These are phyloP conservation scores for Vitis riparia DNA, from an alignment of 164 flowering plant genomes.

Conservation along the genomic window DNA sequence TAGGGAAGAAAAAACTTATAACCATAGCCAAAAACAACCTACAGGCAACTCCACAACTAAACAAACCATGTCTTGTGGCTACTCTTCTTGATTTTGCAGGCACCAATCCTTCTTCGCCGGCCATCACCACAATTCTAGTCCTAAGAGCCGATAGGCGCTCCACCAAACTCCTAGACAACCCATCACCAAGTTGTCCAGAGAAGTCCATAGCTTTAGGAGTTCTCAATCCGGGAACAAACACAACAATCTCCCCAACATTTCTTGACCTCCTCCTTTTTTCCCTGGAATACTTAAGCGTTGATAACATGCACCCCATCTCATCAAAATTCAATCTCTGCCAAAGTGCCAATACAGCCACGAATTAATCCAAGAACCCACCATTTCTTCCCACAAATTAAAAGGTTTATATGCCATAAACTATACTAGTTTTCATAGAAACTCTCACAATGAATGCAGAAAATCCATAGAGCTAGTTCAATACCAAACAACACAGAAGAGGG, in stretches of 20 bases:
- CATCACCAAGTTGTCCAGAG: constrained; percentile 49
- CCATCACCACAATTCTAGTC: constrained; percentile 77
- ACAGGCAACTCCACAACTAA: constrained; percentile 8
- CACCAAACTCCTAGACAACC: constrained; percentile 52
- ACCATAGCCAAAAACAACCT: not conserved
- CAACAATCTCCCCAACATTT: constrained; percentile 71
- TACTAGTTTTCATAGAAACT: too few relatives aligned
- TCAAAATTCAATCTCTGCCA: not conserved
- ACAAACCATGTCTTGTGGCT: constrained; percentile 75
- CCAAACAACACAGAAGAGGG: too few relatives aligned
- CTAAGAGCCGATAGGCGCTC: constrained; percentile 73
- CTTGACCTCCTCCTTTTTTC: constrained; percentile 61
- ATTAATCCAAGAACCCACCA: too few relatives aligned
- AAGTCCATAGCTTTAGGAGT: constrained; percentile 79
- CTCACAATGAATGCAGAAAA: too few relatives aligned
- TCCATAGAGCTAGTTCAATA: too few relatives aligned
- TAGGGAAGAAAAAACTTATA: too few relatives aligned
- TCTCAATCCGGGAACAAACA: constrained; percentile 80
- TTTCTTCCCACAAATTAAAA: too few relatives aligned
- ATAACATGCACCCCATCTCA: constrained; percentile 77
- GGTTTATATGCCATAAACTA: too few relatives aligned
- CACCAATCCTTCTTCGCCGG: constrained; percentile 67
- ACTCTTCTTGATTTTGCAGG: constrained; percentile 61
- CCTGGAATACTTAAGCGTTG: constrained; percentile 59
- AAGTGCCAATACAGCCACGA: too few relatives aligned